Percentiles rank a stretch among this genome's conserved stretches.
Evolutionary conservation across 2,329 filamentous ascomycete genomes (phyloP).

Genomic region (Talaromyces sp.): DNA sequence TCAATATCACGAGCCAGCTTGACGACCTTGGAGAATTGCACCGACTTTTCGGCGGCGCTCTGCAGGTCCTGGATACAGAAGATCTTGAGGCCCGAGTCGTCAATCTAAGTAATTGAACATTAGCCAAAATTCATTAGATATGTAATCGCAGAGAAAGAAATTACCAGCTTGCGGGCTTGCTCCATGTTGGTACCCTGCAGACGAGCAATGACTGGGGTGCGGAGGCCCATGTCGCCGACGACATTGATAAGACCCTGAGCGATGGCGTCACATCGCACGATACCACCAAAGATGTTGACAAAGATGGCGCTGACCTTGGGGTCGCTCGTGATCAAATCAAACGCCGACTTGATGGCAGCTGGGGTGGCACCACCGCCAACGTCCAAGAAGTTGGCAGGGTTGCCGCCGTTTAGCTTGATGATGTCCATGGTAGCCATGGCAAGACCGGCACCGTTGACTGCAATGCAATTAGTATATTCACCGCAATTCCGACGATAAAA

Average conservation of each 20-base stretch:
- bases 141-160: background rate
- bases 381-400: conserved; percentile 97
- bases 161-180: conserved; percentile 72
- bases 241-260: conserved; percentile 94
- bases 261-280: conserved; percentile 96
- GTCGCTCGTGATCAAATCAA: conserved; percentile 97
- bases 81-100: conserved; percentile 98
- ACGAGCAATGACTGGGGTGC: conserved; percentile 93
- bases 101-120: conserved; percentile 53
- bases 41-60: conserved; percentile 92
- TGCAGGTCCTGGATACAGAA: conserved; percentile 99
- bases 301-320: conserved; percentile 98
- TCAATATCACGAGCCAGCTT: conserved; percentile 98
- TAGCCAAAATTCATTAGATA: background rate
- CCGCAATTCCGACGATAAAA: background rate
- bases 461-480: conserved; percentile 5
- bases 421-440: conserved; percentile 99
- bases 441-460: conserved; percentile 94
- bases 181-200: conserved; percentile 99
- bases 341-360: conserved; percentile 92
- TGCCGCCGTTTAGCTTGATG: conserved; percentile 97
- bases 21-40: conserved; percentile 98
- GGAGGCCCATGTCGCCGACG: conserved; percentile 88
- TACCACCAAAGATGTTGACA: conserved; percentile 99
- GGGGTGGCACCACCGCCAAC: conserved; percentile 97